These are phyloP conservation scores for Claviceps lovelessii DNA, from an alignment of 2,329 filamentous ascomycete species.

Conservation along the genomic window DNA sequence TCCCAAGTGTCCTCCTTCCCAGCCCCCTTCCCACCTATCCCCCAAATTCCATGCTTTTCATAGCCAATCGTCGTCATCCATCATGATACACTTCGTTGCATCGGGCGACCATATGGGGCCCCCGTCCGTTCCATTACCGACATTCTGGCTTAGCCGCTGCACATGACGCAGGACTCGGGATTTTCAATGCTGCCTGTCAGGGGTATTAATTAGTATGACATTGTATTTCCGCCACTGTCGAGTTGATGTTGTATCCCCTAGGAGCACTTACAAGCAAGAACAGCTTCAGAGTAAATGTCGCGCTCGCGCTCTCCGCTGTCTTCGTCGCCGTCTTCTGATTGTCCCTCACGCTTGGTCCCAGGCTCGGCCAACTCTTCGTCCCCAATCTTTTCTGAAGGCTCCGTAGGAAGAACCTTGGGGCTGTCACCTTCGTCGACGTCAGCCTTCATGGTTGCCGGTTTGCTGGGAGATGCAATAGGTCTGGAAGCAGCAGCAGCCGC, in stretches of 20 bases:
- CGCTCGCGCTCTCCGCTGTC: slow-evolving; percentile 63
- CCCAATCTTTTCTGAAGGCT: slow-evolving; percentile 48
- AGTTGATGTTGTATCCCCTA: too few relatives aligned
- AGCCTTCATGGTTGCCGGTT: slow-evolving; percentile 58
- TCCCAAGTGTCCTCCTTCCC: neutral
- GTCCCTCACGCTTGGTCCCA: slow-evolving; percentile 32
- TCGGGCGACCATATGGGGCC: neutral
- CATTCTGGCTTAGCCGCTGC: slow-evolving; percentile 58
- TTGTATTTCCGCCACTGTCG: neutral
- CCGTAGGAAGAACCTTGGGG: slow-evolving; percentile 61
- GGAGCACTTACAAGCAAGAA: slow-evolving; percentile 57
- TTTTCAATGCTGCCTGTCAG: slow-evolving; percentile 79
- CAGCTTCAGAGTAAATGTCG: slow-evolving; percentile 92
- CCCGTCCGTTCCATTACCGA: slow-evolving; percentile 3
- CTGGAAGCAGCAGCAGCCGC: slow-evolving; percentile 17
- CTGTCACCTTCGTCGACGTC: slow-evolving; percentile 65
- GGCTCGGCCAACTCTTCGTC: slow-evolving; percentile 51
- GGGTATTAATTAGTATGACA: neutral
- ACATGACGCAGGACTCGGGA: slow-evolving; percentile 90
- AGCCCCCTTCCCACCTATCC: neutral
- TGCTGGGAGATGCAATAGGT: slow-evolving; percentile 42
- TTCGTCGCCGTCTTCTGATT: slow-evolving; percentile 60
- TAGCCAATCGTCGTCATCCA: slow-evolving; percentile 16
- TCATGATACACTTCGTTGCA: slow-evolving; percentile 14
- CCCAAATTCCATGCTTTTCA: slow-evolving; percentile 13